Base-by-base conservation (phyloP, 495 filamentous ascomycete genomes). In the Tuber umbilicatum region DNA sequence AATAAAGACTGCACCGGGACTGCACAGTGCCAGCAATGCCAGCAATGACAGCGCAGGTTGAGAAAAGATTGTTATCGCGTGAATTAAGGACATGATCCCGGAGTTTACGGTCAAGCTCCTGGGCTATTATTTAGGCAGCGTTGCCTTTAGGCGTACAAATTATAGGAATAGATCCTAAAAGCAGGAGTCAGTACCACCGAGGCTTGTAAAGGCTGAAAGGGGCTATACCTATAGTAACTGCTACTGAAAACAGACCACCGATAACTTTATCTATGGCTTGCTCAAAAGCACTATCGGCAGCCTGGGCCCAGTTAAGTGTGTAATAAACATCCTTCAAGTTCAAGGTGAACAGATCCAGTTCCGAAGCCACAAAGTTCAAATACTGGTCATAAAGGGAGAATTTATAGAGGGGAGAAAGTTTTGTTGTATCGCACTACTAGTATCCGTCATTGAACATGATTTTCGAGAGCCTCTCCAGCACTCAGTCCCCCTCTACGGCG, bases 381-480 rank as follows among this genome's bases (percentile, higher is more conserved):
- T 98, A 97, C 81, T 99, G 96, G 82, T 99, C 96, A 80, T 91
- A 99, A 45, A 99, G n/a, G n/a, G n/a, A n/a, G n/a, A n/a, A n/a
- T n/a, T n/a, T n/a, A n/a, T n/a, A n/a, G n/a, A n/a, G n/a, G n/a
- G n/a, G n/a, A n/a, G n/a, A n/a, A n/a, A n/a, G n/a, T n/a, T n/a
- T n/a, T n/a, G n/a, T n/a, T n/a, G n/a, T n/a, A n/a, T n/a, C n/a
- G n/a, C n/a, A n/a, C n/a, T n/a, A n/a, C n/a, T n/a, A n/a, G n/a
- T n/a, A n/a, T n/a, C n/a, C n/a, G n/a, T n/a, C n/a, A n/a, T n/a
- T n/a, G n/a, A n/a, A n/a, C n/a, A n/a, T n/a, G n/a, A n/a, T n/a
- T n/a, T n/a, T n/a, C n/a, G n/a, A n/a, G n/a, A n/a, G n/a, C n/a
- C n/a, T n/a, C n/a, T n/a, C n/a, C n/a, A n/a, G n/a, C n/a, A n/a